Base-by-base conservation (phyloP, 164 flowering plant species). In the Piper betle region DNA sequence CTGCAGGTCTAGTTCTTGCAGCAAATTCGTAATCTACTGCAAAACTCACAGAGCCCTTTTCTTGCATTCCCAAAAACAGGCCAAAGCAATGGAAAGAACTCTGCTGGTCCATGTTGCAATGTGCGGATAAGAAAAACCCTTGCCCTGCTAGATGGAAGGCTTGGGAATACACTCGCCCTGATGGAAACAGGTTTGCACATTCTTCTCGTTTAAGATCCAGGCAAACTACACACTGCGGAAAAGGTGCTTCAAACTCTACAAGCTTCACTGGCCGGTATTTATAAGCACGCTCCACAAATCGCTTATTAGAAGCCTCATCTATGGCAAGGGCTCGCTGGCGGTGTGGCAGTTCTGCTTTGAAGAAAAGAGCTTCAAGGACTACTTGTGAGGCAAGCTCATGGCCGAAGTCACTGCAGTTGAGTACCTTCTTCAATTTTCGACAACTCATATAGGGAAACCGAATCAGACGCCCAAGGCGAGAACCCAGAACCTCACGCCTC, bases 71-170 rank as follows among this genome's bases (percentile, higher is more conserved):
- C 55, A 92, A 63, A 60, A 92, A 92, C 63, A 92, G 80, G 33
- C 98, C 98, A 42, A 92, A 92, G 63, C 97, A 93, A 53, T 86
- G 88, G 74, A 83, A 86, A 2, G 88, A 73, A 65, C 88, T 82
- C 71, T 90, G 96, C 72, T 93, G 98, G 71, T 93, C 98, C 97
- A 93, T 83, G 79, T 93, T 93, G 77, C 98, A 93, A 62, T 93
- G 98, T 0, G 96, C 98, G 0, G 98, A 93, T 5, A 93, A 73
- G 69, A 93, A 93, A 68, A 93, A 93, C 16, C 98, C 98, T 63
- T 90, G 97, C 3, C 97, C 97, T 7, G 96, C 96, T 50, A 90
- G 74, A 67, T 93, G 96, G 68, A 90, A 93, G 20, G 97, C 96
- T 68, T 93, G 98, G 3, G 98, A 93, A 64, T 93, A 93, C 1